phyloP scores from a whole-genome alignment of 2,329 filamentous ascomycete genomes.

The Elsinoe australis region DNA sequence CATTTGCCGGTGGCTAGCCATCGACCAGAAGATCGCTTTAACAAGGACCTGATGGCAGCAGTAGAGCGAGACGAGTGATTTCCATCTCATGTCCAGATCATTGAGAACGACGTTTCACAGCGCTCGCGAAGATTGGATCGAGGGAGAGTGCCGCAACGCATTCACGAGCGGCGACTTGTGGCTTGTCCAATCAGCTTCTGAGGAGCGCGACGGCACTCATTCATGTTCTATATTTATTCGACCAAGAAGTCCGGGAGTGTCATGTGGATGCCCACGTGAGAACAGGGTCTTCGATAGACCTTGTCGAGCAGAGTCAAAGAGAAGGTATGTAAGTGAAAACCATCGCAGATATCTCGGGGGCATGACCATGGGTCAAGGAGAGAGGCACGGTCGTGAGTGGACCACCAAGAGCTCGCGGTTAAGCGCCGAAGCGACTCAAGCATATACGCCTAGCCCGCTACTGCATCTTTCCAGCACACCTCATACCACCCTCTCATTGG shows the following conservation, averaged over 20 bases:
- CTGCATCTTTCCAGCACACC: not conserved
- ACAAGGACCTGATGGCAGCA: too few relatives aligned
- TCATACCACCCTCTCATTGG: not conserved
- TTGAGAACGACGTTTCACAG: too few relatives aligned
- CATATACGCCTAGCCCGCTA: slow-evolving; percentile 12
- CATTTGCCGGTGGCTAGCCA: not conserved
- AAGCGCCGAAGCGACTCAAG: slow-evolving; percentile 15
- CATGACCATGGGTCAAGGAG: not conserved
- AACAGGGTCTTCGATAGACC: too few relatives aligned
- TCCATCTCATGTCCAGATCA: too few relatives aligned
- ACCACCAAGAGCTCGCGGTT: slow-evolving; percentile 7
- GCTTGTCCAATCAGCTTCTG: slow-evolving; percentile 8
- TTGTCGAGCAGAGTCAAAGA: not conserved
- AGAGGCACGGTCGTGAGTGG: not conserved
- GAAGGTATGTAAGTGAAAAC: not conserved
- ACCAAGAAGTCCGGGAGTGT: not conserved
- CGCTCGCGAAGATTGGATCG: too few relatives aligned
- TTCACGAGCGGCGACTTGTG: not conserved
- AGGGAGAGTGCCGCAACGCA: too few relatives aligned
- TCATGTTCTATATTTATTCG: slow-evolving; percentile 7
- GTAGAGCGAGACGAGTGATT: too few relatives aligned
- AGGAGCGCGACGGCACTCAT: not conserved
- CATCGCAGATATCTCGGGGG: slow-evolving; percentile 5
- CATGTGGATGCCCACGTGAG: not conserved
- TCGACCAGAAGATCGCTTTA: not conserved